Base-by-base conservation (phyloP, 2,329 filamentous ascomycete genomes). In the Fusarium torreyae region DNA sequence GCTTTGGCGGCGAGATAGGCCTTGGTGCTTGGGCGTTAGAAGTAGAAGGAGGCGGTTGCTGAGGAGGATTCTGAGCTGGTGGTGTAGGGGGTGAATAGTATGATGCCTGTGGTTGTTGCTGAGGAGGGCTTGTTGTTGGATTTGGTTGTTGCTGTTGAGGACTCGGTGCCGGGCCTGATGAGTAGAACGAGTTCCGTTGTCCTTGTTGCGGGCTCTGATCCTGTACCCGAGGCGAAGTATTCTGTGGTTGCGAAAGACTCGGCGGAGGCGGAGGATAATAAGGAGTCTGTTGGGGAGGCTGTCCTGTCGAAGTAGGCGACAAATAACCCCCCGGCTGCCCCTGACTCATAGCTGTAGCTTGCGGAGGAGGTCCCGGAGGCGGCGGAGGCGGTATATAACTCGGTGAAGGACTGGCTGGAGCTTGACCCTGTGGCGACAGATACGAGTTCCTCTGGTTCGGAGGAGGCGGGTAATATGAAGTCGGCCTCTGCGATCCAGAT, bases 281-380 rank as follows among this genome's bases (percentile, higher is more conserved):
- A 18, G 52, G 38, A 8, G 17, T 22, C 36, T 61, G 65, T 6
- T 58, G 55, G 2, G 51, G 31, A 38, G 14, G 2, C 2, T 66
- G 50, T 1, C 8, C 28, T n/a, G 31, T 6, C 10, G 22, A 6
- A 13, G 24, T 11, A 13, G 53, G 43, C 1, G 52, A 52, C 10
- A 34, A 11, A n/a, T 36, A 18, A 4, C 4, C 13, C 6, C 14
- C 26, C 7, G 38, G 17, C 7, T 39, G 46, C 0, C 18, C 36
- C 6, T 62, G 28, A 2, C 3, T 14, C 2, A 22, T 18, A 4
- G 13, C 14, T 8, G 44, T 46, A 9, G 17, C 28, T n/a, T 57
- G 59, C 14, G 60, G 60, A n/a, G 54, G 66, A 28, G 66, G 49
- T 5, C 61, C 60, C 11, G 52, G 66, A 2, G 63, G 49, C 5